Evolutionary conservation across 345 rosid genomes (phyloP).

Genomic region (Eucalyptus coolabah): DNA sequence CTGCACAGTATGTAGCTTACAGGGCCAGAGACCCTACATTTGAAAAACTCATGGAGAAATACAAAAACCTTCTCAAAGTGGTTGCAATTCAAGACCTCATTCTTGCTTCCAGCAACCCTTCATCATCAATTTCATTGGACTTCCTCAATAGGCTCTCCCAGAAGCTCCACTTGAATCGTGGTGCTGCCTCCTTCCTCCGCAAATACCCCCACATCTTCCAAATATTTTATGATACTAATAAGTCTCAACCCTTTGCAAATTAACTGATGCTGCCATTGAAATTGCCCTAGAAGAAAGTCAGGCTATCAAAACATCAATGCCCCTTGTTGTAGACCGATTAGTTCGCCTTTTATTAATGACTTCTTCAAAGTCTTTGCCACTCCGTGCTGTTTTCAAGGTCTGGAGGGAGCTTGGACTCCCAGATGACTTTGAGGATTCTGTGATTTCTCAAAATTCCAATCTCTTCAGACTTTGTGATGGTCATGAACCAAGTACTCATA

Average conservation of each 20-base stretch:
- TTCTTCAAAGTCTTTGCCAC: constrained; percentile 53
- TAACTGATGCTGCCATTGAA: constrained; percentile 42
- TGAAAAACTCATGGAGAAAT: constrained; percentile 83
- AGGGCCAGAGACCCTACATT: constrained; percentile 74
- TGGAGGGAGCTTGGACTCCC: constrained; percentile 98
- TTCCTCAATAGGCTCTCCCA: constrained; percentile 82
- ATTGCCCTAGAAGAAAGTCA: constrained; percentile 50
- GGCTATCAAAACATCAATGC: constrained; percentile 30
- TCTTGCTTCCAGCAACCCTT: constrained; percentile 37
- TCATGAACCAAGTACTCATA: constrained; percentile 60
- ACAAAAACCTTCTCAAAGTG: constrained; percentile 74
- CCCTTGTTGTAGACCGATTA: constrained; percentile 47
- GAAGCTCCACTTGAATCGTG: constrained; percentile 79
- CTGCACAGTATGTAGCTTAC: constrained; percentile 65
- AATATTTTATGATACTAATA: constrained; percentile 43
- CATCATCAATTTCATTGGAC: constrained; percentile 47
- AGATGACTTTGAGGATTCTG: constrained; percentile 89
- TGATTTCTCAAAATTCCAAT: constrained; percentile 40
- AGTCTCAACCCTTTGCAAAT: constrained; percentile 50
- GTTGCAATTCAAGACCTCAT: constrained; percentile 69
- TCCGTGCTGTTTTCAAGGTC: constrained; percentile 88
- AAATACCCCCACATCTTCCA: constrained; percentile 75
- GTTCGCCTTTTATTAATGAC: constrained; percentile 68
- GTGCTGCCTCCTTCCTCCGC: constrained; percentile 64
- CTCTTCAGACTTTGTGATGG: constrained; percentile 51